Base-by-base conservation (phyloP, 176 grass and related monocot genomes). In the Phragmites australis region DNA sequence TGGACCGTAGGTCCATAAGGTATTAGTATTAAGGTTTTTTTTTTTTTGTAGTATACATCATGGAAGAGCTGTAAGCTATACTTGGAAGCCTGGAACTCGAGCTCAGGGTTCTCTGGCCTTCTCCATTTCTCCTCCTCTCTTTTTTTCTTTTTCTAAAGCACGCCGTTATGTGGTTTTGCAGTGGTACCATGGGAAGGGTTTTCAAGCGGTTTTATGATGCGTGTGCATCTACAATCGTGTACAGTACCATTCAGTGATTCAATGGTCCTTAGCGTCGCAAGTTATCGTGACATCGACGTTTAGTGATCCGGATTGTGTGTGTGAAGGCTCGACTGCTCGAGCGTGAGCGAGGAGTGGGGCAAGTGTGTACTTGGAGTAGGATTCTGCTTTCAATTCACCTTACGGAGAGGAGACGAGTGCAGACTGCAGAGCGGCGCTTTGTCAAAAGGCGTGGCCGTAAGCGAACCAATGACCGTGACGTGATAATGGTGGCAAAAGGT, bases 101-200 rank as follows among this genome's bases (percentile, higher is more conserved):
- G 61, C 77, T 76, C 70, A 48, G 84, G 23, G 74, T 78, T 85
- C 53, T 22, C 18, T 29, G 32, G 27, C 34, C 72, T 5, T 61
- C 73, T 69, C 46, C 56, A n/a, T 21, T 25, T 11, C n/a, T 21
- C n/a, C 59, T 9, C 15, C 13, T 3, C 22, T 25, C 44, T 15
- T 56, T 27, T 30, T 2, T 7, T 4, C 32, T 6, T 42, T 72
- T 48, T 23, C 22, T 18, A 47, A 67, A 68, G 44, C 63, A 75
- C 14, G 45, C 16, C 30, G 15, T 9, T 6, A 0, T 34, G 54
- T 32, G 43, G 52, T 23, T 76, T 81, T 70, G 62, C 63, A 52
- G 8, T 51, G 8, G 42, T 71, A 62, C 9, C 25, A 21, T 59
- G 9, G 18, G 6, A 25, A 15, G 46, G 31, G 3, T 26, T 39